These are phyloP conservation scores for Aspergillus coremiiformis DNA, from an alignment of 495 filamentous ascomycete genomes.

Conservation along the genomic window DNA sequence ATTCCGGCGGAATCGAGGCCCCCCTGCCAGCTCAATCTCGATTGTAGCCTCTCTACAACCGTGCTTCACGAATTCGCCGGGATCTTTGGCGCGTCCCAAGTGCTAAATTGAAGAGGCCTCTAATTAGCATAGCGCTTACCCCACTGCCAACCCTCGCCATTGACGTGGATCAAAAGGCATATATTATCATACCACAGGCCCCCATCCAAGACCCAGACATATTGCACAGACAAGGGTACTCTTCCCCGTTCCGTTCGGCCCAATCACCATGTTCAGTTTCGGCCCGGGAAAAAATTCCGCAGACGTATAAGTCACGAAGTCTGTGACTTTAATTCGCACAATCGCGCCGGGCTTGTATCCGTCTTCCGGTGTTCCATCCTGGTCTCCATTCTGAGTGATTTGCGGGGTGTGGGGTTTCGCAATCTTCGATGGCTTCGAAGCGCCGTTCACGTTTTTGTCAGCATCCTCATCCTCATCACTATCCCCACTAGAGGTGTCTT, in stretches of 20 bases:
- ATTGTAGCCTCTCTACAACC: slow-evolving; percentile 68
- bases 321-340: slow-evolving; percentile 73
- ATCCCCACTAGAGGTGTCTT: slow-evolving; percentile 9
- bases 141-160: background rate
- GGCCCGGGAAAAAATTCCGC: slow-evolving; percentile 87
- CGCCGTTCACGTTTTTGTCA: background rate
- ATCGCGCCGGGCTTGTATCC: slow-evolving; percentile 76
- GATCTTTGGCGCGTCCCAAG: slow-evolving; percentile 77
- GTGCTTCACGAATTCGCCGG: slow-evolving; percentile 91
- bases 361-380: slow-evolving; percentile 12
- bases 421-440: slow-evolving; percentile 3
- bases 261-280: slow-evolving; percentile 97
- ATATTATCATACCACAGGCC: slow-evolving; percentile 47
- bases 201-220: slow-evolving; percentile 84
- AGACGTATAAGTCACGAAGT: slow-evolving; percentile 92
- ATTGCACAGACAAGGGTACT: slow-evolving; percentile 97
- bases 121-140: background rate
- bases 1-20: slow-evolving; percentile 47
- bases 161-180: background rate
- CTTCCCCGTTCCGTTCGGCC: slow-evolving; percentile 95
- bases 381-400: background rate
- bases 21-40: slow-evolving; percentile 76
- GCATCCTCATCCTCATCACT: slow-evolving; percentile 1
- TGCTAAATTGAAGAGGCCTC: slow-evolving; percentile 38
- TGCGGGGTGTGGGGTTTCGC: background rate